Conservation (phyloP, 345 rosid species). For the Gossypium rotundifolium region DNA sequence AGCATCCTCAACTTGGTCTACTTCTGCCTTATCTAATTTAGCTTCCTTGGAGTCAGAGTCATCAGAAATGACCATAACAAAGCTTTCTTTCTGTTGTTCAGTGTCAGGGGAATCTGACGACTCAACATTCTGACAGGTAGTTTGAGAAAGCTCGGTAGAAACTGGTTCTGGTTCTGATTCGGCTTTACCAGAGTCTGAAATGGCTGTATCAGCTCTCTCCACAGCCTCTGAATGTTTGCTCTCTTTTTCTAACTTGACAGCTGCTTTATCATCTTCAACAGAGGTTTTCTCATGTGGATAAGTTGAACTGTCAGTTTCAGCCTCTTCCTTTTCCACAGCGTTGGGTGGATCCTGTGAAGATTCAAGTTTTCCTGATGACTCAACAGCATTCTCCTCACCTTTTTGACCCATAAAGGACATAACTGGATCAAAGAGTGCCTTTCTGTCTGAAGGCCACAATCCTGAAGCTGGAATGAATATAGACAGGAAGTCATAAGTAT, state of each 20-base stretch:
- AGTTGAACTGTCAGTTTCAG: constrained; percentile 27
- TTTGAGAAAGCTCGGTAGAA: constrained; percentile 31
- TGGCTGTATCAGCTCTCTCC: constrained; percentile 29
- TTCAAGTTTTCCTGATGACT: constrained; percentile 30
- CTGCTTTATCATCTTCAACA: constrained; percentile 36
- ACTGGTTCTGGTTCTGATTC: constrained; percentile 32
- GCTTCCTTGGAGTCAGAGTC: constrained; percentile 32
- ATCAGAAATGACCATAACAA: constrained; percentile 26
- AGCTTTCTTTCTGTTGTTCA: constrained; percentile 32
- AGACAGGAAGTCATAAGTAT: neutral
- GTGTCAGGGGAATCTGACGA: constrained; percentile 25
- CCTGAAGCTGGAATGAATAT: constrained; percentile 42
- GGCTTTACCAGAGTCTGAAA: constrained; percentile 31
- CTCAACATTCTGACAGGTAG: constrained; percentile 27
- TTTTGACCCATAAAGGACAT: constrained; percentile 74
- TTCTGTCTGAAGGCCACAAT: constrained; percentile 58
- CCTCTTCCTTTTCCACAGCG: constrained; percentile 32
- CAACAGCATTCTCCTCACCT: constrained; percentile 40
- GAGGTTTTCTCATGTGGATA: constrained; percentile 18
- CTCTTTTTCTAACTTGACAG: constrained; percentile 19
- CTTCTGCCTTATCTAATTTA: constrained; percentile 31
- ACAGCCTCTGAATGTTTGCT: constrained; percentile 26
- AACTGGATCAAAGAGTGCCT: constrained; percentile 50
- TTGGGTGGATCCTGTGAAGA: constrained; percentile 28
- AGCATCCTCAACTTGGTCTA: constrained; percentile 29